These are phyloP conservation scores for Aspergillus sp. DNA, from an alignment of 2,329 filamentous ascomycete genomes.

Conservation along the genomic window DNA sequence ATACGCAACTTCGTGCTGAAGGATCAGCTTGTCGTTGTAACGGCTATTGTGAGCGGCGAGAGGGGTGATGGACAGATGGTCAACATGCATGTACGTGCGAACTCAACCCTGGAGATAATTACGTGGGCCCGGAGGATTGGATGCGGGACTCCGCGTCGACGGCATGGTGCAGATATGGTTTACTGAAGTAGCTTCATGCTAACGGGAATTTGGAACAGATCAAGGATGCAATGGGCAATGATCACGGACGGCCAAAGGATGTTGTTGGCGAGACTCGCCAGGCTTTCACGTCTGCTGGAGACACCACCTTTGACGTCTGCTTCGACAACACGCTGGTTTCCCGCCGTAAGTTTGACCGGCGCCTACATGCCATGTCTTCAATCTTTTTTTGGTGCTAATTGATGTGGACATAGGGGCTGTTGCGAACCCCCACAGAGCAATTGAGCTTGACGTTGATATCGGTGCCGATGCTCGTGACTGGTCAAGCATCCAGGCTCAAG, in stretches of 20 bases:
- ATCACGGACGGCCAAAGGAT: slow-evolving; percentile 89
- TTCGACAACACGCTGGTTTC: slow-evolving; percentile 79
- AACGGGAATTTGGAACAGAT: slow-evolving; percentile 59
- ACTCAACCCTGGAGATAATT: background rate
- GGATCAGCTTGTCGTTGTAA: slow-evolving; percentile 94
- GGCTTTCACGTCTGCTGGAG: slow-evolving; percentile 88
- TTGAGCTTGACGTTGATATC: slow-evolving; percentile 94
- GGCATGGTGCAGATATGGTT: slow-evolving; percentile 1
- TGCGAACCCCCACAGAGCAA: slow-evolving; percentile 61
- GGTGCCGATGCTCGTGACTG: slow-evolving; percentile 97
- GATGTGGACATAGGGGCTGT: slow-evolving; percentile 30
- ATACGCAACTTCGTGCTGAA: slow-evolving; percentile 92
- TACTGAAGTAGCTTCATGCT: slow-evolving; percentile 10
- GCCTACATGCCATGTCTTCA: background rate
- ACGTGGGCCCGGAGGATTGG: background rate
- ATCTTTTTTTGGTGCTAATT: background rate
- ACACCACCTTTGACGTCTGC: slow-evolving; percentile 94
- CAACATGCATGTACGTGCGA: slow-evolving; percentile 77
- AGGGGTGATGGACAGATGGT: slow-evolving; percentile 90
- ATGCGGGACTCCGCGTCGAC: background rate
- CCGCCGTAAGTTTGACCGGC: slow-evolving; percentile 55
- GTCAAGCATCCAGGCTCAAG: slow-evolving; percentile 90
- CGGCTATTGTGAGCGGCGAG: slow-evolving; percentile 78
- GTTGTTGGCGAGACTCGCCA: slow-evolving; percentile 88
- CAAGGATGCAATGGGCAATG: slow-evolving; percentile 90